Percentiles rank a stretch among this genome's conserved stretches.
Evolutionary conservation across 2,329 filamentous ascomycete species (phyloP).

Genomic region (Alternaria arbusti): DNA sequence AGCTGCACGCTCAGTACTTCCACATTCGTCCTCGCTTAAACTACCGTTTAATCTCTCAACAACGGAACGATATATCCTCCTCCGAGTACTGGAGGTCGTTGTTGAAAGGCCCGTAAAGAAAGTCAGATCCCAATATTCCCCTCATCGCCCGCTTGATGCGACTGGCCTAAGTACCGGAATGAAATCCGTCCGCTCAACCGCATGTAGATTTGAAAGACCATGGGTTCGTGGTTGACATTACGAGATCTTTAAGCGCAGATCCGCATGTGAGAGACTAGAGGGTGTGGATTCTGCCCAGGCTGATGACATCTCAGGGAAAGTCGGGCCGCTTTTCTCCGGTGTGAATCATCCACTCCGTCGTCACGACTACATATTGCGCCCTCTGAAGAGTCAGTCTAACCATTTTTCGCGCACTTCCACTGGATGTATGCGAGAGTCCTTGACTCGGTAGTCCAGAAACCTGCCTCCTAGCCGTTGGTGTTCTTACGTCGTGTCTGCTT

Average conservation of each 20-base stretch:
- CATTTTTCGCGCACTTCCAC: neutral
- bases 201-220: conserved; percentile 10
- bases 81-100: neutral
- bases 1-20: conserved; percentile 4
- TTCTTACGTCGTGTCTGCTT: neutral
- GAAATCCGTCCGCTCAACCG: neutral
- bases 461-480: neutral
- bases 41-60: conserved; percentile 14
- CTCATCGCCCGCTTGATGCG: conserved; percentile 3
- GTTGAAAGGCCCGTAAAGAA: conserved; percentile 5
- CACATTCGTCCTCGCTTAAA: conserved; percentile 1
- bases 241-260: conserved; percentile 27
- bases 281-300: conserved; percentile 5
- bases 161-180: conserved; percentile 2
- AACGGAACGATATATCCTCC: conserved; percentile 5
- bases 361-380: neutral
- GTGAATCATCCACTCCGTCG: neutral
- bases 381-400: neutral
- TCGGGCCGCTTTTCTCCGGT: conserved; percentile 29
- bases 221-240: conserved; percentile 26
- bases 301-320: conserved; percentile 15
- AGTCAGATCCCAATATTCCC: neutral
- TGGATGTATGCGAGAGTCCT: neutral
- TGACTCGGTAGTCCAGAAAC: neutral
- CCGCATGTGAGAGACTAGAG: conserved; percentile 27